phyloP scores from a whole-genome alignment of 2,329 filamentous ascomycete species.

The Penicillium verrucosum region DNA sequence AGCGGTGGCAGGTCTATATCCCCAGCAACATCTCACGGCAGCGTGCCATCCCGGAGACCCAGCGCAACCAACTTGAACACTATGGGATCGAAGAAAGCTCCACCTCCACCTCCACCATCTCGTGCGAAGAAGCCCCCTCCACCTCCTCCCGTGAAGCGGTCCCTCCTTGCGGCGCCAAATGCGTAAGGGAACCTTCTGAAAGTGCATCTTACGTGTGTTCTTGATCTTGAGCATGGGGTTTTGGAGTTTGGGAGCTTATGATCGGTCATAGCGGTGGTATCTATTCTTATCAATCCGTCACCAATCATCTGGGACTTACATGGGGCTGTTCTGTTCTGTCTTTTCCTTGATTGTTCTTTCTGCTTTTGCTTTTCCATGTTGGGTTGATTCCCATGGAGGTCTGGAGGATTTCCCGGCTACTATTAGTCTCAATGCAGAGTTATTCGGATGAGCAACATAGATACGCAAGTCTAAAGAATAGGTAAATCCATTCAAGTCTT shows the following conservation, averaged over 20 bases:
- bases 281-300: slow-evolving; percentile 5
- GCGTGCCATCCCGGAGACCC: slow-evolving; percentile 49
- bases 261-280: background rate
- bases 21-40: slow-evolving; percentile 53
- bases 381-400: background rate
- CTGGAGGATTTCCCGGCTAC: background rate
- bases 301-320: background rate
- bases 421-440: background rate
- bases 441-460: background rate
- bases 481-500: background rate
- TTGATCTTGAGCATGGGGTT: slow-evolving; percentile 11
- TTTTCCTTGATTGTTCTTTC: slow-evolving; percentile 2
- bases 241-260: slow-evolving; percentile 9
- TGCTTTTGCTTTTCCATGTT: background rate
- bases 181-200: slow-evolving; percentile 13
- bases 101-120: slow-evolving; percentile 61
- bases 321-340: background rate
- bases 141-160: slow-evolving; percentile 62
- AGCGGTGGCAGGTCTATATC: slow-evolving; percentile 50
- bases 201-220: slow-evolving; percentile 7
- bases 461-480: background rate
- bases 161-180: slow-evolving; percentile 28
- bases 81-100: slow-evolving; percentile 49
- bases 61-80: slow-evolving; percentile 48
- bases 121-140: slow-evolving; percentile 64